Evolutionary conservation across 1,284 basidiomycete genomes (phyloP).

Genomic region (Moesziomyces sp.): DNA sequence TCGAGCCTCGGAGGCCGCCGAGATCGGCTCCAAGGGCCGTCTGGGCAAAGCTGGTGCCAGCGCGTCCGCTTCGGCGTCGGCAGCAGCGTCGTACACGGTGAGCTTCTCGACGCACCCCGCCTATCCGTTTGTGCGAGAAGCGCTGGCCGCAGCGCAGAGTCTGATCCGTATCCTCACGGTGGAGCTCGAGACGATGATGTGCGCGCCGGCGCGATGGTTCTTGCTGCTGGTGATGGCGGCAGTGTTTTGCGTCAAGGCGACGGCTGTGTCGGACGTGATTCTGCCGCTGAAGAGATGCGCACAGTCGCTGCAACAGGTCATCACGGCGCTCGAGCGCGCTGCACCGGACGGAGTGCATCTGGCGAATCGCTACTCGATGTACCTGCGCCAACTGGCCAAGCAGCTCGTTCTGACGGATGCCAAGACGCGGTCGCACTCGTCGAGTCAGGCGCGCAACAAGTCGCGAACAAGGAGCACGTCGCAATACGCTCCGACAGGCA

Average conservation of each 20-base stretch:
- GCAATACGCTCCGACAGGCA: conserved; percentile 6
- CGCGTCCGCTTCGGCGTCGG: conserved; percentile 19
- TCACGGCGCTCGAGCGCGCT: conserved; percentile 38
- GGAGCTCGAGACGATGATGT: conserved; percentile 53
- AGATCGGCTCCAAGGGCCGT: conserved; percentile 45
- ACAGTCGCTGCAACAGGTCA: conserved; percentile 48
- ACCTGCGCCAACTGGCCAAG: conserved; percentile 45
- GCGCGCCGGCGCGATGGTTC: conserved; percentile 54
- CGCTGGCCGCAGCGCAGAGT: conserved; percentile 51
- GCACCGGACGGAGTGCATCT: conserved; percentile 50
- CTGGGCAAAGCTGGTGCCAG: conserved; percentile 25
- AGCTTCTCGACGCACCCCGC: conserved; percentile 51
- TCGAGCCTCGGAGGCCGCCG: conserved; percentile 45
- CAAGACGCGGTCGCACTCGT: conserved; percentile 21
- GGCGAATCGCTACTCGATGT: conserved; percentile 46
- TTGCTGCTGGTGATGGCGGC: conserved; percentile 53
- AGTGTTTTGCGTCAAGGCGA: conserved; percentile 52
- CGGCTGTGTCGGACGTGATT: conserved; percentile 49
- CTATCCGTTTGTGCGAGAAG: conserved; percentile 53
- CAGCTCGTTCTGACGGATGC: conserved; percentile 48
- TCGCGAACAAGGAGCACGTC: conserved; percentile 12
- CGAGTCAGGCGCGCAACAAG: conserved; percentile 13
- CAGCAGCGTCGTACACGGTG: conserved; percentile 31
- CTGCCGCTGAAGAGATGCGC: conserved; percentile 48
- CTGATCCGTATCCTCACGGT: conserved; percentile 50